These are phyloP conservation scores for Lactarius indigo DNA, from an alignment of 768 basidiomycete genomes.

Conservation along the genomic window DNA sequence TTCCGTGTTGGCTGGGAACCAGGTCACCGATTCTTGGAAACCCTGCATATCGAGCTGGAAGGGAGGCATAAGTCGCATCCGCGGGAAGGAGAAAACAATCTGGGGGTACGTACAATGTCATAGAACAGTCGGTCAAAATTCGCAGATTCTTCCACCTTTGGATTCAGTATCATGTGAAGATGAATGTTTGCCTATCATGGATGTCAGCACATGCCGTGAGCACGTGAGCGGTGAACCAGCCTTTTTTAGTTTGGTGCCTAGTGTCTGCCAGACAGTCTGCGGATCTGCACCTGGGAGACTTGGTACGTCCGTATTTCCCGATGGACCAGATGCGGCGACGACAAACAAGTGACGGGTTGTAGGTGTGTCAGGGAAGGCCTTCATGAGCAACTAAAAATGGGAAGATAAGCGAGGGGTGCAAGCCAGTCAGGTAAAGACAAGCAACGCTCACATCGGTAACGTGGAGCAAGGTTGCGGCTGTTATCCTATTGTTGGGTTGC, in stretches of 20 bases:
- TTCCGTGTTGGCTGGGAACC: slow-evolving; percentile 21
- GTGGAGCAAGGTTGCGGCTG: slow-evolving; percentile 19
- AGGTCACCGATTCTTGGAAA: slow-evolving; percentile 11
- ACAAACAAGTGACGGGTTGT: slow-evolving; percentile 27
- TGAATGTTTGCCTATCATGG: slow-evolving; percentile 24
- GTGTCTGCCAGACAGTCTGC: slow-evolving; percentile 13
- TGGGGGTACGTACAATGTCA: slow-evolving; percentile 20
- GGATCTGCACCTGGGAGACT: slow-evolving; percentile 17
- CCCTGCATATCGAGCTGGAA: slow-evolving; percentile 19
- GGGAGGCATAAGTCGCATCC: neutral
- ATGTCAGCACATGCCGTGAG: slow-evolving; percentile 11
- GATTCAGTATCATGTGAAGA: slow-evolving; percentile 27
- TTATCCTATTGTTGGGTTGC: slow-evolving; percentile 23
- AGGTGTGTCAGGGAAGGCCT: slow-evolving; percentile 9
- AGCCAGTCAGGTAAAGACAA: neutral
- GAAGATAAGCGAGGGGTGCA: slow-evolving; percentile 8
- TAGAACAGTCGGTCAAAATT: slow-evolving; percentile 21
- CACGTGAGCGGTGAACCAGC: slow-evolving; percentile 18
- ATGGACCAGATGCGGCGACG: slow-evolving; percentile 24
- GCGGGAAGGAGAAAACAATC: neutral
- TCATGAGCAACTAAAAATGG: slow-evolving; percentile 17
- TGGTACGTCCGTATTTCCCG: slow-evolving; percentile 17
- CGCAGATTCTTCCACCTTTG: slow-evolving; percentile 7
- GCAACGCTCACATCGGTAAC: slow-evolving; percentile 21
- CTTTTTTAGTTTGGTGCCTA: slow-evolving; percentile 19